A percentile compares a stretch with the other conserved stretches of the same genome.
phyloP scores from a whole-genome alignment of 306 rosid species.

The Luffa acutangula region DNA sequence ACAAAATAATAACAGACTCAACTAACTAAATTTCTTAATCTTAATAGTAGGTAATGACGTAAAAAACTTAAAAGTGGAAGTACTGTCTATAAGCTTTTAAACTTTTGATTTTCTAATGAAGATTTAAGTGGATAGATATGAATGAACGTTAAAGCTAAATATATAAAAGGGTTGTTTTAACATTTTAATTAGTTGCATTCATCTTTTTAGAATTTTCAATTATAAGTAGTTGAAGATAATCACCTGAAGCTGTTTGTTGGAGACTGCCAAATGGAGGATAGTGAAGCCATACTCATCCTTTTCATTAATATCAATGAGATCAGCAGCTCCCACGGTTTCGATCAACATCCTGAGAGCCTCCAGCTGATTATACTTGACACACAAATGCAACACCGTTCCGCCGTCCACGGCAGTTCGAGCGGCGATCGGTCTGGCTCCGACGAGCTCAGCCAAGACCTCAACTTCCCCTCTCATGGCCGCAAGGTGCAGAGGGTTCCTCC shows the following conservation, averaged over 20 bases:
- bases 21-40: no score
- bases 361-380: constrained; percentile 16
- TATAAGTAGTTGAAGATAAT: no score
- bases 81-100: no score
- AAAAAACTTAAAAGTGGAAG: no score
- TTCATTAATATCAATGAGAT: constrained; percentile 1
- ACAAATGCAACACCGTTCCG: constrained; percentile 21
- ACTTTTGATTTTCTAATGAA: no score
- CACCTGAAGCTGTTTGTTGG: constrained; percentile 12
- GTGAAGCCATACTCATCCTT: constrained; percentile 18
- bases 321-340: not conserved
- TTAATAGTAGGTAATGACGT: no score
- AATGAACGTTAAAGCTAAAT: no score
- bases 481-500: constrained; percentile 19
- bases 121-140: no score
- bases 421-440: not conserved
- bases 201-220: no score
- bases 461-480: constrained; percentile 20
- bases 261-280: constrained; percentile 13
- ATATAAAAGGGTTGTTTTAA: no score
- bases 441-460: constrained; percentile 10
- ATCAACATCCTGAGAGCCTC: constrained; percentile 15
- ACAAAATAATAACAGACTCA: no score
- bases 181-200: no score
- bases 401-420: constrained; percentile 9